Evolutionary conservation across 73 alveolate genomes (phyloP), one percentile per base, ranked within the genome.

Genomic region (Paramecium pentaurelia): DNA sequence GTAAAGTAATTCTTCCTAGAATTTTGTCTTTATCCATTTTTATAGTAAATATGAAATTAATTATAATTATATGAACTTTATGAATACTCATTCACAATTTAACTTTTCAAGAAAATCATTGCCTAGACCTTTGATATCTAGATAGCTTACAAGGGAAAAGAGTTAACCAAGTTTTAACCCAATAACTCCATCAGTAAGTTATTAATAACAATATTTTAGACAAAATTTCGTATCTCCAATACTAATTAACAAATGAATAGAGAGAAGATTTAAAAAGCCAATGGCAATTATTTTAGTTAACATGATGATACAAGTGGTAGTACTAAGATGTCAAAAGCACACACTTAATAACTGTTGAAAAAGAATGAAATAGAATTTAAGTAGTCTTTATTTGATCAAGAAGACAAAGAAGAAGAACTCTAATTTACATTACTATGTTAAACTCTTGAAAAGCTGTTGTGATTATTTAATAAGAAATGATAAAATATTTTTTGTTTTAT

Each of bases 281-380:
- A 22, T 36, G 60, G 60, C 16, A 75, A 75, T 42, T 75, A 30
- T 75, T 75, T 75, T 75, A 75, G 68, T 75, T 22, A 75, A 16
- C 88, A 75, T 75, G 47, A 75, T 75, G 60, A 42, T 42, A 75
- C 88, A 25, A 36, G 59, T 30, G 88, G 60, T 16, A 75, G 88
- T 22, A 75, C 88, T 12, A 75, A 75, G 47, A 38, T 75, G 34
- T 38, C 88, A 12, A 75, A 42, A 75, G 60, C 54, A 34, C 49
- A 68, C n/a, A 68, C 22, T 68, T 36, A 68, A 68, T 68, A 60
- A 22, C 36, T 75, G 40, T 42, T 75, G 47, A 75, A 75, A 42
- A 75, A 42, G 47, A 34, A 30, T 75, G 88, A 75, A 75, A 75
- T 75, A 36, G 88, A 75, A n/a, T 42, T 38, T 38, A 75, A 75